Base-by-base conservation (phyloP, 345 rosid genomes). In the Sonneratia caseolaris region DNA sequence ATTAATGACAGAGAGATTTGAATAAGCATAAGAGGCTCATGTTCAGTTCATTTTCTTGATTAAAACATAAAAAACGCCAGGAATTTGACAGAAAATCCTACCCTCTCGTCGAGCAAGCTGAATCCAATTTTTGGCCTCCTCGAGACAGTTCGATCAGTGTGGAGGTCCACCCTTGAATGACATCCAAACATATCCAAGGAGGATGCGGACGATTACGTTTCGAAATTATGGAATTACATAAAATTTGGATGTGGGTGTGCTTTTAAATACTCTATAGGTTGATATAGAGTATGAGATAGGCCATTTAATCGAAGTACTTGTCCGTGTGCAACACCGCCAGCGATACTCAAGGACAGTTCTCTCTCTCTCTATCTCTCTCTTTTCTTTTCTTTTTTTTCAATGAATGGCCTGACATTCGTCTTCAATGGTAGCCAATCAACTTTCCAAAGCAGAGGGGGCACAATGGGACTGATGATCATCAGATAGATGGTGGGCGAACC, bases 221-320 rank as follows among this genome's bases (percentile, higher is more conserved):
- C 3, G 3, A 14, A 4, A 48, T 16, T 3, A 12, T 11, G 18
- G 53, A 48, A 48, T 11, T 48, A 48, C 53, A 2, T 14, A 14
- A 7, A 14, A 27, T 47, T 47, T 47, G 15, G 5, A n/a, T 15
- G 59, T 53, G 22, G 59, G 7, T 19, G 19, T 1, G 1, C 59
- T 53, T 18, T 19, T 53, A 53, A 18, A 27, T 15, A 48, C 14
- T 11, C 13, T 48, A 0, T 2, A 4, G 4, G 10, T 22, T 45
- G 43, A 38, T 36, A 36, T 49, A 24, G 37, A 32, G 65, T 40
- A 40, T 40, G 43, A 27, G 32, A 36, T 21, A 7, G 43, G 71
- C 76, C 45, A 48, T 57, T 53, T 14, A 67, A 68, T 73, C 76
- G 56, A 18, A 68, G 56, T 35, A 35, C 66, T 40, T 27, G 74